A percentile compares a stretch with the other conserved stretches of the same genome.
Conservation (phyloP, 2,329 filamentous ascomycete genomes). For the Westerdykella sp. region DNA sequence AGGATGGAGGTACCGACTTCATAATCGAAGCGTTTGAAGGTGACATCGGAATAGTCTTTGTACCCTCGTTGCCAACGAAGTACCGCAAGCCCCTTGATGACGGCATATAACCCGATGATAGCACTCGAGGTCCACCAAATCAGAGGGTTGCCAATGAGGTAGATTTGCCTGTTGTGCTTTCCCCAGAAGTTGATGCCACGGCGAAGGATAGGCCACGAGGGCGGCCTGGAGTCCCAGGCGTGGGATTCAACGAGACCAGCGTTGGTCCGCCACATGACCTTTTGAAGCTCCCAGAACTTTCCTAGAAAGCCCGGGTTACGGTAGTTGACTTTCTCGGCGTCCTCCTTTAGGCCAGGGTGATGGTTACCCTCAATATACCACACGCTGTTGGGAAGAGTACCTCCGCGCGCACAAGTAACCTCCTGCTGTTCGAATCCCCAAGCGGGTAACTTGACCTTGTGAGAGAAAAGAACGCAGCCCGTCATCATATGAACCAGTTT, state of each 20-base stretch:
- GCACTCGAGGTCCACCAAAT: slow-evolving; percentile 89
- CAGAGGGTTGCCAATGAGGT: slow-evolving; percentile 76
- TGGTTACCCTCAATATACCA: slow-evolving; percentile 95
- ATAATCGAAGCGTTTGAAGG: slow-evolving; percentile 96
- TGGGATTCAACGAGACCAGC: slow-evolving; percentile 94
- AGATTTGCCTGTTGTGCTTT: slow-evolving; percentile 87
- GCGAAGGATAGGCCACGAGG: slow-evolving; percentile 83
- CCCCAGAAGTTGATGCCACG: slow-evolving; percentile 99
- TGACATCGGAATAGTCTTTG: slow-evolving; percentile 72
- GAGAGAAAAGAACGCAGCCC: slow-evolving; percentile 90
- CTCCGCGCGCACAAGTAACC: slow-evolving; percentile 90
- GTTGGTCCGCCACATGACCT: slow-evolving; percentile 99
- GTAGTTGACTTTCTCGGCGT: slow-evolving; percentile 94
- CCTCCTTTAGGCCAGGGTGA: slow-evolving; percentile 64
- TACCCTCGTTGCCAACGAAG: slow-evolving; percentile 92
- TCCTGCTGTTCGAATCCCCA: slow-evolving; percentile 99
- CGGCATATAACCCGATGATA: slow-evolving; percentile 67
- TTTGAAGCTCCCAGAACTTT: slow-evolving; percentile 95
- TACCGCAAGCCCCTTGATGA: slow-evolving; percentile 82
- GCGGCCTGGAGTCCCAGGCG: slow-evolving; percentile 93
- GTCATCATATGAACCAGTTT: slow-evolving; percentile 94
- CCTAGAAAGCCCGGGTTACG: slow-evolving; percentile 88
- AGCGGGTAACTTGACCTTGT: slow-evolving; percentile 97
- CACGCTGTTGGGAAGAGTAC: slow-evolving; percentile 88
- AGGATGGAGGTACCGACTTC: slow-evolving; percentile 86